Base-by-base conservation (phyloP, 768 basidiomycete genomes). In the Strobilomyces confusus region DNA sequence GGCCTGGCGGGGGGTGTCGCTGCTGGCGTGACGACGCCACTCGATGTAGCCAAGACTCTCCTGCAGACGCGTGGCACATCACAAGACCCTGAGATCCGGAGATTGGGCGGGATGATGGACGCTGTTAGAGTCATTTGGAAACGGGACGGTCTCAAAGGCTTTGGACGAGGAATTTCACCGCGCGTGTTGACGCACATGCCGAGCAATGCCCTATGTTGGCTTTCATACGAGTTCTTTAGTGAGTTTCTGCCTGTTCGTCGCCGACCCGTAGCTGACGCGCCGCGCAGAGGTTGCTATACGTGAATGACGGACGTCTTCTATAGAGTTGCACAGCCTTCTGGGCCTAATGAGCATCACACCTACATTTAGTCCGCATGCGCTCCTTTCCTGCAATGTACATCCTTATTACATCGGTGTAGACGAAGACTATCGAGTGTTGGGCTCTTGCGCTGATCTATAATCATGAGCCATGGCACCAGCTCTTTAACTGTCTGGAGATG, bases 221-320 rank as follows among this genome's bases (percentile, higher is more conserved):
- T 95, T 68, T 95, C 93, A 49, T 95, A 98, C 65, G 95, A 98
- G 72, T 97, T 95, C 75, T 97, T 97, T 81, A 97, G 94, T 95
- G 69, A 75, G 94, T 85, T 85, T 47, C 48, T 44, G 11, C 30
- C 32, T 49, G 20, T 36, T 52, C 49, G 17, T 25, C 25, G 26
- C n/a, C 23, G 25, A 33, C 32, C 30, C 45, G 38, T 12, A 29
- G 11, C 56, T 63, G 53, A 63, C 40, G 40, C 36, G 20, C 32
- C 51, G 59, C 65, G 54, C 72, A 86, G 84, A 86, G 71, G 82
- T 77, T 55, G 81, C 82, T 33, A 86, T 86, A 72, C 82, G 84
- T 36, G 72, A 73, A 47, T 71, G 53, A 69, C 41, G 52, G 50
- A 49, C 51, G 48, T 38, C 46, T 41, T 46, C 15, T 44, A 47